Base-by-base conservation (phyloP, 495 filamentous ascomycete species). In the Achaetomiella virescens region DNA sequence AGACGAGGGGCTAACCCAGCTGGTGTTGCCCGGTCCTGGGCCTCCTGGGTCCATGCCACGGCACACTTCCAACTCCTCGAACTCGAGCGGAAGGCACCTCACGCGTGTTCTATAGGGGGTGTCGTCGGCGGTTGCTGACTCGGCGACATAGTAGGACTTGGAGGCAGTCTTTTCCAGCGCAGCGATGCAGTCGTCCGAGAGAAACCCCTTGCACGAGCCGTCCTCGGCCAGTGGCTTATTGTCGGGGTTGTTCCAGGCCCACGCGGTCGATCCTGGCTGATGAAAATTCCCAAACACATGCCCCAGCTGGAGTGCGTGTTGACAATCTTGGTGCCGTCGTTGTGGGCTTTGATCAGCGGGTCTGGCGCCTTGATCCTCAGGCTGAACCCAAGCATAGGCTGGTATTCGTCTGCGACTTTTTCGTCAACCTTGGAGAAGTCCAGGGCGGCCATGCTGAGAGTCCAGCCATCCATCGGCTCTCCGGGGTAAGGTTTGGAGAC, bases 231-330 rank as follows among this genome's bases (percentile, higher is more conserved):
- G 57, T 24, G 57, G 50, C 2, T 49, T 48, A 37, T 52, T 44
- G 44, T 9, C 8, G 17, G 8, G 43, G 57, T 59, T 59, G 57
- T 59, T 59, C n/a, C n/a, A n/a, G n/a, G n/a, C n/a, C n/a, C n/a
- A n/a, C n/a, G n/a, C n/a, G n/a, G n/a, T n/a, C n/a, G n/a, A n/a
- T n/a, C n/a, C n/a, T n/a, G n/a, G n/a, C n/a, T n/a, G n/a, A n/a
- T n/a, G n/a, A 14, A 43, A 58, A 10, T 22, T 36, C 56, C 56
- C 22, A 44, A 11, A 50, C 56, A 58, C 56, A 58, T 58, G 18
- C 56, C 56, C 56, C 56, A 58, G 42, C 17, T 42, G 49, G 56
- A 36, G 49, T 48, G 12, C 3, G 50, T 37, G 22, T 35, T 7
- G 35, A 58, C 56, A 1, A 17, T 9, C 35, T 48, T 58, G 56